Percentiles rank a stretch among this genome's conserved stretches.
Conservation (phyloP, 1,284 basidiomycete genomes). For the Pseudozyma pruni region DNA sequence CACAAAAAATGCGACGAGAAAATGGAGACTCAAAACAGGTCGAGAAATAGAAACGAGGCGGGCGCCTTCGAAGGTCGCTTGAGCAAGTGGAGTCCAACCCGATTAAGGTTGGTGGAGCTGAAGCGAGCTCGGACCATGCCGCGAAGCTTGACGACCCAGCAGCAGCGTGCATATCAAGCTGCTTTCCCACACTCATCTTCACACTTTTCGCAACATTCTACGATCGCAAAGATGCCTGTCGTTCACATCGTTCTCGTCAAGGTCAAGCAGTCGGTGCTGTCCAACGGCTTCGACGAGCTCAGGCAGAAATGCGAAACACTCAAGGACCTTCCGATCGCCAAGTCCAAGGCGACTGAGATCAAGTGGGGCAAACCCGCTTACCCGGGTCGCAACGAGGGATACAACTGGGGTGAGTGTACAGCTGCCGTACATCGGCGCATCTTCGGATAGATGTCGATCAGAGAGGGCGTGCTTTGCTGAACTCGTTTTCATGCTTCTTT, state of each 20-base stretch:
- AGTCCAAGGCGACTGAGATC: conserved; percentile 49
- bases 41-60: too few species aligned
- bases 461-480: conserved; percentile 1
- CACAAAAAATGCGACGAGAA: too few species aligned
- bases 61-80: background rate
- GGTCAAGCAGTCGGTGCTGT: conserved; percentile 57
- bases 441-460: conserved; percentile 3
- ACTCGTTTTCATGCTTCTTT: background rate
- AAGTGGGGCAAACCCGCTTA: conserved; percentile 59
- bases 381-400: conserved; percentile 55
- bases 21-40: background rate
- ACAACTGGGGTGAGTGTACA: conserved; percentile 52
- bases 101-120: conserved; percentile 1
- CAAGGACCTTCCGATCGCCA: conserved; percentile 49
- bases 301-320: conserved; percentile 55
- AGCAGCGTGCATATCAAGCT: background rate
- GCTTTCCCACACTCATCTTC: background rate
- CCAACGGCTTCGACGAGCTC: conserved; percentile 61
- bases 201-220: background rate
- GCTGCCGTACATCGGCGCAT: conserved; percentile 6
- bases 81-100: background rate
- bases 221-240: conserved; percentile 37
- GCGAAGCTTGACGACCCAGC: background rate
- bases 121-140: conserved; percentile 8
- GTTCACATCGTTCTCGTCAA: conserved; percentile 62